Conservation (phyloP, 1,284 basidiomycete genomes). For the Cryptococcus amylolentus region DNA sequence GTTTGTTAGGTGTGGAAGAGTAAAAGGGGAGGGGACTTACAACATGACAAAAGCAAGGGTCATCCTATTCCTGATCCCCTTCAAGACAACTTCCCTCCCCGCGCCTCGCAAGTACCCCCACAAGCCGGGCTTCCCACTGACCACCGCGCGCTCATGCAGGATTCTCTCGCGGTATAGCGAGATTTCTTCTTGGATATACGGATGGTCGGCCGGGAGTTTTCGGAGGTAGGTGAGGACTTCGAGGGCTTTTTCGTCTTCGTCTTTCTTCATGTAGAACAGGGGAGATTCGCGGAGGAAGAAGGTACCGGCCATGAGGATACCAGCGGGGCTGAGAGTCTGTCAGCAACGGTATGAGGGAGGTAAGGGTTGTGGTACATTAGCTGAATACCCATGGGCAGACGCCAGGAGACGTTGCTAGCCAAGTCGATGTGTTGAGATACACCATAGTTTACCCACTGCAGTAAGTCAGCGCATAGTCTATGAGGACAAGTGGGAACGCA, state of each 20-base stretch:
- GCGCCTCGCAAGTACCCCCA: conserved; percentile 21
- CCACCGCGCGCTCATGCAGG: conserved; percentile 18
- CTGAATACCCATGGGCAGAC: conserved; percentile 56
- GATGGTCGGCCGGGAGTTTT: conserved; percentile 44
- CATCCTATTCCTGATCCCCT: conserved; percentile 33
- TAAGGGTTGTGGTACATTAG: conserved; percentile 39
- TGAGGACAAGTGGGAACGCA: conserved; percentile 31
- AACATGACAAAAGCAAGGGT: conserved; percentile 32
- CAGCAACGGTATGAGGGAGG: not conserved
- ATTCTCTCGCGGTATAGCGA: conserved; percentile 27
- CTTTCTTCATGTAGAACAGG: conserved; percentile 52
- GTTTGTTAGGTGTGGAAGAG: conserved; percentile 19
- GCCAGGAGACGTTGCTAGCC: conserved; percentile 44
- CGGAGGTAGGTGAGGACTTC: conserved; percentile 51
- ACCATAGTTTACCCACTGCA: conserved; percentile 51
- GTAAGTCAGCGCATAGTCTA: conserved; percentile 12
- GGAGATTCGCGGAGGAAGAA: conserved; percentile 55
- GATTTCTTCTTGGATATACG: conserved; percentile 49
- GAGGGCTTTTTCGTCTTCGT: conserved; percentile 47
- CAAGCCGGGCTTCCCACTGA: conserved; percentile 17
- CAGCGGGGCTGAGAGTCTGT: conserved; percentile 46
- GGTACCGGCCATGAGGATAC: conserved; percentile 50
- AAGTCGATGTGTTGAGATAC: conserved; percentile 49
- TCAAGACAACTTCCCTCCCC: conserved; percentile 15
- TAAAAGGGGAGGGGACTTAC: too few relatives aligned